Evolutionary conservation across 2,329 filamentous ascomycete genomes (phyloP), one percentile per base, ranked within the genome.

Genomic region (Claviceps spartinae): DNA sequence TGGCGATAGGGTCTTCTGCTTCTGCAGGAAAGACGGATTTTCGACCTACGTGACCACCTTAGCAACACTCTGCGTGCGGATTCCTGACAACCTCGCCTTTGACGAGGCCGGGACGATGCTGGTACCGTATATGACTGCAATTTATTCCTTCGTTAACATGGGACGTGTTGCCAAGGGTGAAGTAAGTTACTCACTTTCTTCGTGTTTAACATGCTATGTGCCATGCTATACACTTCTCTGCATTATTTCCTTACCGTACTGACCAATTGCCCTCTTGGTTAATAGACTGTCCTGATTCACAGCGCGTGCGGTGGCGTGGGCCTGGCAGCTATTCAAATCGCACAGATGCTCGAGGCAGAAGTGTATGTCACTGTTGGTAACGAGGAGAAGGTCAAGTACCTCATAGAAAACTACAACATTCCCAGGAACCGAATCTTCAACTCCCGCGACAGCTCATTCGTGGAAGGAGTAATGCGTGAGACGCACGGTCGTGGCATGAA

Each of bases 1-100:
- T 0, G 69, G 69, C 7, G 67, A 72, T 47, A 61, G 65, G 0
- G 69, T 71, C n/a, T n/a, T 30, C 3, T 49, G 38, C 26, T n/a
- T 16, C n/a, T 16, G 14, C 14, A 41, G 16, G 37, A 22, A 42
- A 18, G n/a, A 41, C 20, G 18, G 22, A 2, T 18, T 40, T 20
- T 13, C 43, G 8, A 26, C 34, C 6, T 40, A 16, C n/a, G 14
- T n/a, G 14, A 34, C 20, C 7, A n/a, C 7, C 6, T 14, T 42
- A 4, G 44, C 18, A 3, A 3, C 8, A 3, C 4, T 18, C 11
- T 47, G 14, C 9, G n/a, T 24, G 22, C 30, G 34, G 7, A 26
- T 30, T 4, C 40, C 43, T 5, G 18, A n/a, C 8, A 20, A 14
- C 9, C 59, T 72, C 54, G 54, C 48, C 2, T 67, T 68, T n/a